Percentiles rank a stretch among this genome's conserved stretches.
phyloP scores from a whole-genome alignment of 805 yeast species.

The Candida mattraensis region DNA sequence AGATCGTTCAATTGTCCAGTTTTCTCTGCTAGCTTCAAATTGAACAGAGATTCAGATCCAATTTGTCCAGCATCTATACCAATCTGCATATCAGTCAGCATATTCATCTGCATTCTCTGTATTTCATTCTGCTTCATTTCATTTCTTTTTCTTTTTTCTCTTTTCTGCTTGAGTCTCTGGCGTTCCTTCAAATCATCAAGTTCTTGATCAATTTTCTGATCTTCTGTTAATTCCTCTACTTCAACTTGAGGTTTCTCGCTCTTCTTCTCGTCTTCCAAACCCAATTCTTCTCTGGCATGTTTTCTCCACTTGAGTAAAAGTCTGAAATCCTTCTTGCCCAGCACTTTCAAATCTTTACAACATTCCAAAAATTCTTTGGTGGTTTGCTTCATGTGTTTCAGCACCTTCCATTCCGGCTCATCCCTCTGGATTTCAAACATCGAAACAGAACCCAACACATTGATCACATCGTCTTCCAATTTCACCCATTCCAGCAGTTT shows the following conservation, averaged over 20 bases:
- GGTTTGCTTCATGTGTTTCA: constrained; percentile 73
- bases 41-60: constrained; percentile 80
- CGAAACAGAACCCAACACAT: constrained; percentile 71
- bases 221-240: constrained; percentile 76
- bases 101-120: constrained; percentile 90
- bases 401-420: constrained; percentile 69
- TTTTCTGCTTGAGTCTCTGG: constrained; percentile 65
- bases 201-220: constrained; percentile 85
- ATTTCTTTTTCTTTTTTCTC: constrained; percentile 81
- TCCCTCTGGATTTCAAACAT: constrained; percentile 60
- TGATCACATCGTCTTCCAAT: constrained; percentile 75
- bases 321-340: constrained; percentile 93
- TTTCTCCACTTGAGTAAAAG: constrained; percentile 83
- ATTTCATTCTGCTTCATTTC: constrained; percentile 87
- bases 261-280: constrained; percentile 56
- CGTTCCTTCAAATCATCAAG: constrained; percentile 69
- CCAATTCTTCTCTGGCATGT: constrained; percentile 76
- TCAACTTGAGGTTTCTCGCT: constrained; percentile 54
- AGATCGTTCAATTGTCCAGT: constrained; percentile 77
- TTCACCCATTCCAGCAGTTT: constrained; percentile 79
- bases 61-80: constrained; percentile 88
- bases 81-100: constrained; percentile 88
- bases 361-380: constrained; percentile 79
- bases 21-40: constrained; percentile 79
- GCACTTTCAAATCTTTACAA: constrained; percentile 85